Evolutionary conservation across 2,329 filamentous ascomycete genomes (phyloP).

Genomic region (Septoria linicola): DNA sequence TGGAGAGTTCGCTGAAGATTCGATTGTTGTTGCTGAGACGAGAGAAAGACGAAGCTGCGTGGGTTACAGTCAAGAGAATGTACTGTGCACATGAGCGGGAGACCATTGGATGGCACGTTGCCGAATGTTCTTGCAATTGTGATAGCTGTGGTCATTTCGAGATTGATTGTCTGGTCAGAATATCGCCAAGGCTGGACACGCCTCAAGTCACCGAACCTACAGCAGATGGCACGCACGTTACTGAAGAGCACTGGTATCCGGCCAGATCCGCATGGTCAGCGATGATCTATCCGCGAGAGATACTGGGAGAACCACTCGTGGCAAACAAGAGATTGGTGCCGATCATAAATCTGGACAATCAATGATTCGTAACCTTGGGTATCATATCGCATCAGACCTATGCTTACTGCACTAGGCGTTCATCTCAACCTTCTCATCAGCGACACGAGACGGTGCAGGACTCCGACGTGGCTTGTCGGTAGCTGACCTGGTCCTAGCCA

Average conservation of each 20-base stretch:
- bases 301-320: constrained; percentile 16
- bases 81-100: constrained; percentile 27
- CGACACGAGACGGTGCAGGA: constrained; percentile 8
- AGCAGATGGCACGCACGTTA: constrained; percentile 15
- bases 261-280: constrained; percentile 9
- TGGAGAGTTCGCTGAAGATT: constrained; percentile 21
- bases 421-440: constrained; percentile 17
- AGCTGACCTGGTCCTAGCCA: background rate
- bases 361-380: constrained; percentile 11
- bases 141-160: constrained; percentile 26
- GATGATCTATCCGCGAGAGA: constrained; percentile 17
- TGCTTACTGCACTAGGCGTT: constrained; percentile 7
- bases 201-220: constrained; percentile 16
- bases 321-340: constrained; percentile 20
- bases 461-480: constrained; percentile 14
- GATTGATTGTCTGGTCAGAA: constrained; percentile 24
- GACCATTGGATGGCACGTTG: constrained; percentile 22
- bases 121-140: constrained; percentile 24
- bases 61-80: constrained; percentile 21
- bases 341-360: constrained; percentile 16
- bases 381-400: constrained; percentile 15
- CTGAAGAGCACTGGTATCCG: constrained; percentile 23
- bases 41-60: constrained; percentile 15
- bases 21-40: constrained; percentile 16
- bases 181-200: constrained; percentile 17